Evolutionary conservation across 257 asterid species (phyloP).

Genomic region (Vinca minor): DNA sequence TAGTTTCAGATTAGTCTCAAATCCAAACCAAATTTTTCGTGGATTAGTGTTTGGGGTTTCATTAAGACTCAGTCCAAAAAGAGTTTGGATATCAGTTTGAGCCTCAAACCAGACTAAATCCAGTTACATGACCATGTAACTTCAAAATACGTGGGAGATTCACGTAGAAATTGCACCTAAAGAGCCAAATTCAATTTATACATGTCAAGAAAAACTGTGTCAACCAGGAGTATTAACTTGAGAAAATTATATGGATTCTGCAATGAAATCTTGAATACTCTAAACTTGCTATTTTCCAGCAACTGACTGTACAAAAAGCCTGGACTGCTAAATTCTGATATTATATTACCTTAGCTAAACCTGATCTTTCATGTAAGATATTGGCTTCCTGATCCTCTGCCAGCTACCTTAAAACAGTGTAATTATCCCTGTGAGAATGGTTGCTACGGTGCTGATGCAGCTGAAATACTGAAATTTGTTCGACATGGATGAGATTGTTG

Average conservation of each 20-base stretch:
- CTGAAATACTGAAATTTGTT: conserved; percentile 26
- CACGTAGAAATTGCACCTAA: no score
- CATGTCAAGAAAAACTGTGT: conserved; percentile 3
- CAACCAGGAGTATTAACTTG: no score
- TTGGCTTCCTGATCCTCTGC: conserved; percentile 3
- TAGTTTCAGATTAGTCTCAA: no score
- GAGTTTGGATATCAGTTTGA: no score
- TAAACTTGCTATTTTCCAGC: conserved; percentile 7
- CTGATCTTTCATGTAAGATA: neutral
- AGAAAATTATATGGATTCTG: neutral
- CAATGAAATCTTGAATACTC: conserved; percentile 4
- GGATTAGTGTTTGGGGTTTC: no score
- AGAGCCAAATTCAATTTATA: conserved; percentile 4
- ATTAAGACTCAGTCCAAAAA: no score
- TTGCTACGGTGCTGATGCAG: conserved; percentile 29
- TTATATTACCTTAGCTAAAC: conserved; percentile 10
- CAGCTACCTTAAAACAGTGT: conserved; percentile 9
- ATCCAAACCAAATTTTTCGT: no score
- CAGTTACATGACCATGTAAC: no score
- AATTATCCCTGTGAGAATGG: conserved; percentile 31
- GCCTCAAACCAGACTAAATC: no score
- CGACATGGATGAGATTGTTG: conserved; percentile 32
- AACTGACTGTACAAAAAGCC: conserved; percentile 26
- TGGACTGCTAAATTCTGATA: conserved; percentile 16
- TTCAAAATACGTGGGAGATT: no score